Conservation (phyloP, 2,329 filamentous ascomycete species). For the Paecilomyces sp. region DNA sequence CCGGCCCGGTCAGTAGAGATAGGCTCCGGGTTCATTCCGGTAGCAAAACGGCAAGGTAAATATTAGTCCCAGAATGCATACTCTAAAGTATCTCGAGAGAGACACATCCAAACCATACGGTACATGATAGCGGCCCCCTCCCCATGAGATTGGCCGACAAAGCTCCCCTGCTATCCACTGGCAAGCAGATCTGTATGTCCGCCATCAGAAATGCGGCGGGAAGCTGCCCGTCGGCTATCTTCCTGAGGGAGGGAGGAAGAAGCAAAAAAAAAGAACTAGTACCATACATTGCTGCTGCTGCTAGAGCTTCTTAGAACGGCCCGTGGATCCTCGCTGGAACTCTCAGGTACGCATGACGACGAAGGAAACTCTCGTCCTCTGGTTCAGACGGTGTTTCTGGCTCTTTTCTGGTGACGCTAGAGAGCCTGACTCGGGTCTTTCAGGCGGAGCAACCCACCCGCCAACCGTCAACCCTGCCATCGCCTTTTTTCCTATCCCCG, state of each 20-base stretch:
- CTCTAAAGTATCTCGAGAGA: too few relatives aligned
- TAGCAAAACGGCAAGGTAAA: not conserved
- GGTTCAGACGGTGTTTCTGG: too few relatives aligned
- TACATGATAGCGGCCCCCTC: too few relatives aligned
- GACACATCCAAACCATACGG: too few relatives aligned
- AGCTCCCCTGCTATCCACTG: not conserved
- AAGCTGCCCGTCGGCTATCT: not conserved
- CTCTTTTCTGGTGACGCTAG: not conserved
- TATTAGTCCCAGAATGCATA: not conserved
- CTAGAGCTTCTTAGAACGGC: not conserved
- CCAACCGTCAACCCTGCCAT: not conserved
- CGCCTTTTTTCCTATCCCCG: not conserved
- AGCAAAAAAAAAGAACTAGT: not conserved
- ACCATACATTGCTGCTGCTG: not conserved
- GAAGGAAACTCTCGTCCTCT: not conserved
- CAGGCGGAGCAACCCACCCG: not conserved
- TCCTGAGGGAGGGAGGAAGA: not conserved
- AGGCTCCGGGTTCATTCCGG: not conserved
- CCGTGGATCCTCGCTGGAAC: not conserved
- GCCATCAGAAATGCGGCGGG: not conserved
- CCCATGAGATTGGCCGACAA: not conserved
- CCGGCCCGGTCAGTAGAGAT: not conserved
- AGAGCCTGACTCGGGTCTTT: not conserved
- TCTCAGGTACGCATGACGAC: not conserved
- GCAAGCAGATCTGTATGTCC: not conserved